phyloP scores from a whole-genome alignment of 306 rosid genomes.

The Chamaecrista fasciculata region DNA sequence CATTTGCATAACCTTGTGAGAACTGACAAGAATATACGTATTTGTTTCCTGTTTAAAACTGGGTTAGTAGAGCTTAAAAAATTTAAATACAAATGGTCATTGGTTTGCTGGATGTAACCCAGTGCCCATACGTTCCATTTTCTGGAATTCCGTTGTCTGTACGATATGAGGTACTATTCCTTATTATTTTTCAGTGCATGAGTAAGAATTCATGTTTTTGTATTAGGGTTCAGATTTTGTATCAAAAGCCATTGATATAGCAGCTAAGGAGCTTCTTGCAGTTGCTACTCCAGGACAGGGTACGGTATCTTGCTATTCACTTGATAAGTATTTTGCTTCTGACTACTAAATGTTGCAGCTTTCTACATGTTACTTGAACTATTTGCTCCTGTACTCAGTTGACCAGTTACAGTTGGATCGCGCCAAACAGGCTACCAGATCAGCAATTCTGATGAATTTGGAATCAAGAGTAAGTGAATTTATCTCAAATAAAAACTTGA shows the following conservation, averaged over 20 bases:
- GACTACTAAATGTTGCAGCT: slow-evolving; percentile 16
- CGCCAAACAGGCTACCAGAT: slow-evolving; percentile 79
- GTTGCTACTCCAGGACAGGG: slow-evolving; percentile 75
- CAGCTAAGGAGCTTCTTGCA: slow-evolving; percentile 69
- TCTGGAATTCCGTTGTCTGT: neutral
- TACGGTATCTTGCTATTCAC: slow-evolving; percentile 21
- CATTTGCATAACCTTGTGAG: neutral
- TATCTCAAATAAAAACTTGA: slow-evolving; percentile 13
- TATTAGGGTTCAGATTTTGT: slow-evolving; percentile 70
- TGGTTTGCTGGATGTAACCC: neutral
- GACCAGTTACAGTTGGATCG: slow-evolving; percentile 77
- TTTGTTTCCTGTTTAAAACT: slow-evolving; percentile 8
- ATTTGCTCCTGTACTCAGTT: slow-evolving; percentile 45
- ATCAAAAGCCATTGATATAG: slow-evolving; percentile 67
- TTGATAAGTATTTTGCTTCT: slow-evolving; percentile 13
- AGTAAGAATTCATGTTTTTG: slow-evolving; percentile 25
- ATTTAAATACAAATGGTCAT: neutral
- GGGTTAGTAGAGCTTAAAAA: slow-evolving; percentile 15
- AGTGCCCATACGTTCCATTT: slow-evolving; percentile 5
- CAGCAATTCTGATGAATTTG: slow-evolving; percentile 78
- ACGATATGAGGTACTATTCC: neutral
- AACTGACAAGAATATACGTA: neutral
- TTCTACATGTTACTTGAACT: slow-evolving; percentile 3
- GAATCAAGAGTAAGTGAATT: slow-evolving; percentile 73
- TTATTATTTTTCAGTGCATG: neutral